Conservation (phyloP, 371 early-diverging fungal genomes). For the Mortierella sp. region DNA sequence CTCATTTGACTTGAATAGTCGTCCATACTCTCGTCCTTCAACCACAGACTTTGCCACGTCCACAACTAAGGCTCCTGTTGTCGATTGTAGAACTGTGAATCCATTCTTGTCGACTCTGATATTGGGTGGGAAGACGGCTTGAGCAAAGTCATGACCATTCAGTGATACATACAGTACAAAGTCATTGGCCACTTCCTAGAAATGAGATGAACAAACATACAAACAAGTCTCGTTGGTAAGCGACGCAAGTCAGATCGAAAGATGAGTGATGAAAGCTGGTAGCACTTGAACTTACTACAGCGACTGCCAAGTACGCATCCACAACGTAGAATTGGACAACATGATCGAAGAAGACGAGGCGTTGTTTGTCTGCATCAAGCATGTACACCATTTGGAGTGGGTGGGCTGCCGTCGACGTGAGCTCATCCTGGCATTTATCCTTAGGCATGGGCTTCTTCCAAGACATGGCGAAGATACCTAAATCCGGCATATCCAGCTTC, state of each 20-base stretch:
- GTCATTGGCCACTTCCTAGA: slow-evolving; percentile 56
- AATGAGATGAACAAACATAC: neutral
- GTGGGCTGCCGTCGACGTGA: slow-evolving; percentile 54
- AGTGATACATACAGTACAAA: slow-evolving; percentile 74
- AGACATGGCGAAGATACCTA: slow-evolving; percentile 77
- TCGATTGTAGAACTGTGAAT: slow-evolving; percentile 82
- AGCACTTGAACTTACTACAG: slow-evolving; percentile 54
- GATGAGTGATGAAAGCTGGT: too few species aligned
- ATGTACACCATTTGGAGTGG: slow-evolving; percentile 67
- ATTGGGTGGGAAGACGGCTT: slow-evolving; percentile 84
- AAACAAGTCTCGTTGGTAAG: neutral
- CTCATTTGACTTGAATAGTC: slow-evolving; percentile 85
- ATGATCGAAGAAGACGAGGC: slow-evolving; percentile 51
- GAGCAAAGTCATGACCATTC: slow-evolving; percentile 76
- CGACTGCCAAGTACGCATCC: slow-evolving; percentile 79
- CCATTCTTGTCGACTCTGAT: slow-evolving; percentile 59
- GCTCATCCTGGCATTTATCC: slow-evolving; percentile 58
- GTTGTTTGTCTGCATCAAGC: slow-evolving; percentile 49
- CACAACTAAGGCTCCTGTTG: slow-evolving; percentile 76
- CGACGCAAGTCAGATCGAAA: too few species aligned
- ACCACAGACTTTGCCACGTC: slow-evolving; percentile 72
- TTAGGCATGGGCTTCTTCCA: slow-evolving; percentile 64
- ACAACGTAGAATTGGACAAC: slow-evolving; percentile 72
- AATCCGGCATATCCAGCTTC: slow-evolving; percentile 67
- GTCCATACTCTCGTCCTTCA: slow-evolving; percentile 75